Evolutionary conservation across 352 stramenopile genomes (phyloP).

Genomic region (Phytophthora nicotianae): DNA sequence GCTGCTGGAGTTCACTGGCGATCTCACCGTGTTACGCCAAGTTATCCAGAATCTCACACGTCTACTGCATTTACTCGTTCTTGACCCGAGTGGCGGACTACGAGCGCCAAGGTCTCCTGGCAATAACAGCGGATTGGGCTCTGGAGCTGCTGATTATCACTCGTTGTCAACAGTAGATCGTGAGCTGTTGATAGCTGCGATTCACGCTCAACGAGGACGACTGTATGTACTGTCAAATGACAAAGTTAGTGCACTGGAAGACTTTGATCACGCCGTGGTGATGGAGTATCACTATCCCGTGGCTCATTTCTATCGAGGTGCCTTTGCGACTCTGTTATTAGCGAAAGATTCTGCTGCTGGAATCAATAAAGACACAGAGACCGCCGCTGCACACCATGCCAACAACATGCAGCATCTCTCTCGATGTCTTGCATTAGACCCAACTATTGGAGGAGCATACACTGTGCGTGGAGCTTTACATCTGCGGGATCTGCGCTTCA

Average conservation of each 20-base stretch:
- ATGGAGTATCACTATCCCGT: constrained; percentile 84
- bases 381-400: constrained; percentile 32
- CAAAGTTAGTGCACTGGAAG: constrained; percentile 42
- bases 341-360: constrained; percentile 26
- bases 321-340: constrained; percentile 55
- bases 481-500: constrained; percentile 75
- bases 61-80: constrained; percentile 55
- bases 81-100: constrained; percentile 43
- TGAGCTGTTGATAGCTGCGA: constrained; percentile 58
- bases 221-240: constrained; percentile 69
- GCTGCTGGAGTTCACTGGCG: constrained; percentile 69
- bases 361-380: constrained; percentile 22
- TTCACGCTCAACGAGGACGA: constrained; percentile 68
- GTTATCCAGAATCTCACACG: constrained; percentile 69
- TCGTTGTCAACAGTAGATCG: constrained; percentile 45
- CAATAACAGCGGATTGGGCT: constrained; percentile 27
- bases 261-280: constrained; percentile 78
- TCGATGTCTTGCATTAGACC: constrained; percentile 67
- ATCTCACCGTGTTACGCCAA: constrained; percentile 62
- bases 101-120: constrained; percentile 10
- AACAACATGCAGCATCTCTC: constrained; percentile 65
- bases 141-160: constrained; percentile 9
- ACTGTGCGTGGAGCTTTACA: constrained; percentile 74
- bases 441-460: constrained; percentile 76
- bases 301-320: constrained; percentile 78